Base-by-base conservation (phyloP, 441 rosid species). In the Euphorbia celastroides region DNA sequence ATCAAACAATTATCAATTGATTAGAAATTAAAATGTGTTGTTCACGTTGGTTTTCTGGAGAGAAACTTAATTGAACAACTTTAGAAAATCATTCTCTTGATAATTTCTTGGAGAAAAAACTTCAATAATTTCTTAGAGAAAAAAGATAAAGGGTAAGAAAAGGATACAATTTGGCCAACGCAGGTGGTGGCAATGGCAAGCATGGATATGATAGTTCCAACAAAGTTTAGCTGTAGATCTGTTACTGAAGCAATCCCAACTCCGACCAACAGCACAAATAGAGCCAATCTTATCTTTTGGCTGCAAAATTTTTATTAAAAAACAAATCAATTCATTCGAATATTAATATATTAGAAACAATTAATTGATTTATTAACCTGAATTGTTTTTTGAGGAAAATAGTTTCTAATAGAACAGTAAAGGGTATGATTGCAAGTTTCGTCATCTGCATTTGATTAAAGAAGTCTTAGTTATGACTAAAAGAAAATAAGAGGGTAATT, bases 371-470 rank as follows among this genome's bases (percentile, higher is more conserved):
- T 1, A n/a, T 11, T 51, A 44, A 92, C 99, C 97, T 94, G 82
- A 94, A 94, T 74, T 91, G 89, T 80, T 91, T 94, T 60, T 87
- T 88, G 19, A 89, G 74, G 81, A 94, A 94, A 68, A 94, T 66
- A 19, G 99, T 94, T 81, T 94, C 99, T 76, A 94, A 65, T 31
- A 89, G 68, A 4, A 94, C 97, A 51, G 99, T 94, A 80, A 89
- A 94, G 57, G 99, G 99, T 68, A 94, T 91, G 66, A 94, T 94
- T 56, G 99, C 96, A 73, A 94, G 92, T 77, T 94, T 94, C 32
- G 99, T 94, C 99, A 94, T 94, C 97, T 89, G 86, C 62, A 66
- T 57, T n/a, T n/a, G n/a, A n/a, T n/a, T n/a, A n/a, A n/a, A n/a
- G n/a, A n/a, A n/a, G n/a, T n/a, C n/a, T n/a, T n/a, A n/a, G n/a